A percentile compares a stretch with the other conserved stretches of the same genome.
Conservation (phyloP, 2,329 filamentous ascomycete genomes). For the Monilinia fructigena region DNA sequence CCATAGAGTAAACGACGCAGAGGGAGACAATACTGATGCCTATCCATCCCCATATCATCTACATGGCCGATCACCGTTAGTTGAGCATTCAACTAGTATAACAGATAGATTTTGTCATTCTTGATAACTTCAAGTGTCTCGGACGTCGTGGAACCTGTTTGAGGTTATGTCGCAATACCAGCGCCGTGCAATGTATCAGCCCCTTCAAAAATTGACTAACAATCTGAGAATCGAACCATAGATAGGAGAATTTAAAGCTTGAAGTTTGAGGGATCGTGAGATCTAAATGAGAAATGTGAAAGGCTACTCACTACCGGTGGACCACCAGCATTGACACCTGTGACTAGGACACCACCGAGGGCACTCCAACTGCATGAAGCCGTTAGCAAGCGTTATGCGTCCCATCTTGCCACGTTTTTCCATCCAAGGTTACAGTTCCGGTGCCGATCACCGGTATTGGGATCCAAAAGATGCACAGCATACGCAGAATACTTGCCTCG, state of each 20-base stretch:
- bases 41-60: constrained; percentile 57
- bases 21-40: constrained; percentile 52
- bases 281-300: constrained; percentile 16
- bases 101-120: constrained; percentile 19
- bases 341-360: constrained; percentile 54
- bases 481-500: constrained; percentile 42
- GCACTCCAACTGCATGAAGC: constrained; percentile 50
- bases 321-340: constrained; percentile 55
- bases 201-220: neutral
- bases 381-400: constrained; percentile 28
- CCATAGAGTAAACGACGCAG: constrained; percentile 57
- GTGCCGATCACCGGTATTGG: constrained; percentile 22
- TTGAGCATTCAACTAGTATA: constrained; percentile 5
- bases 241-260: constrained; percentile 22
- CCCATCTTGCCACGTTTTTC: constrained; percentile 25
- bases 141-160: constrained; percentile 22
- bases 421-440: constrained; percentile 14
- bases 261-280: constrained; percentile 7
- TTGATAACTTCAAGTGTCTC: constrained; percentile 22
- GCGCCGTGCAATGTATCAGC: constrained; percentile 10
- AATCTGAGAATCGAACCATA: constrained; percentile 14
- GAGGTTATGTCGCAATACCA: constrained; percentile 12
- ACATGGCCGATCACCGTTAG: constrained; percentile 6
- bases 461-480: constrained; percentile 25
- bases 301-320: constrained; percentile 46